A percentile compares a stretch with the other conserved stretches of the same genome.
phyloP scores from a whole-genome alignment of 257 asterid species.

The Phtheirospermum japonicum region DNA sequence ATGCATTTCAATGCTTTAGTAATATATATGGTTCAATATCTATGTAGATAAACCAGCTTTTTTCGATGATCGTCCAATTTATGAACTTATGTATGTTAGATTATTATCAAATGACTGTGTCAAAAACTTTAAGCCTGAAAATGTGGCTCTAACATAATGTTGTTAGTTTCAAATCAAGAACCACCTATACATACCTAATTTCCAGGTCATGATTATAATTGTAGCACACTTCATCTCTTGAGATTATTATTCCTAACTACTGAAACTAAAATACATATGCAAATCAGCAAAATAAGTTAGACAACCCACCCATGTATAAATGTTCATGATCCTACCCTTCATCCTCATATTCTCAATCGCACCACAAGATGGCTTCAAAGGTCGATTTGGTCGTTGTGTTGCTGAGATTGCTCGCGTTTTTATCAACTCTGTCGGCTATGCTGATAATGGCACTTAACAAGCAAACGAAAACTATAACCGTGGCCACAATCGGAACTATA shows the following conservation, averaged over 20 bases:
- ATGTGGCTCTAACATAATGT: neutral
- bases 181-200: slow-evolving; percentile 34
- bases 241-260: too few species aligned
- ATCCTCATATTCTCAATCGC: neutral
- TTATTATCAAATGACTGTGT: too few species aligned
- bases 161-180: slow-evolving; percentile 25
- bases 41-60: neutral
- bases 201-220: too few species aligned
- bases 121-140: too few species aligned
- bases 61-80: too few species aligned
- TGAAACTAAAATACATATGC: slow-evolving; percentile 18
- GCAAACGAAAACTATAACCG: slow-evolving; percentile 44
- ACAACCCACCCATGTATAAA: slow-evolving; percentile 26
- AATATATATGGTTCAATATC: neutral
- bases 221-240: too few species aligned
- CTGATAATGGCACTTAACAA: slow-evolving; percentile 71
- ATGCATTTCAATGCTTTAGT: neutral
- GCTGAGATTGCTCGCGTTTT: slow-evolving; percentile 58
- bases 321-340: neutral
- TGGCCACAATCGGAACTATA: slow-evolving; percentile 67
- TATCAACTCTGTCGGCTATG: slow-evolving; percentile 55
- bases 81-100: neutral
- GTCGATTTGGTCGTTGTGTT: slow-evolving; percentile 30
- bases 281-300: slow-evolving; percentile 20
- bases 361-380: slow-evolving; percentile 39